phyloP scores from a whole-genome alignment of 345 rosid species.

The Acer negundo region DNA sequence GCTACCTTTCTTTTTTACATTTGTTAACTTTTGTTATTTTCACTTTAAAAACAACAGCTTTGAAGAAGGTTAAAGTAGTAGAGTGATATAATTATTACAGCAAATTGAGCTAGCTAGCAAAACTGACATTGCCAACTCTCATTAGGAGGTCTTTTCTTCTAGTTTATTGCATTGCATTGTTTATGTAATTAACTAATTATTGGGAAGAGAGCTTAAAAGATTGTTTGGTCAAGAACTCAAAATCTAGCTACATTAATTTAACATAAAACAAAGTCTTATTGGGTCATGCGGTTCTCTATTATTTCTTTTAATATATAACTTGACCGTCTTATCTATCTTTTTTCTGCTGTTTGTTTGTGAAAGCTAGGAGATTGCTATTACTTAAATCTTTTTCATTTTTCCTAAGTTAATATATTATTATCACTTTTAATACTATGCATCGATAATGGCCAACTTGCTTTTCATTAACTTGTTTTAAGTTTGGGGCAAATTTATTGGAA shows the following conservation, averaged over 20 bases:
- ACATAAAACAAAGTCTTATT: not conserved
- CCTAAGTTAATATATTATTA: not conserved
- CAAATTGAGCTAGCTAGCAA: slow-evolving; percentile 37
- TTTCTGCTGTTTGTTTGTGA: not conserved
- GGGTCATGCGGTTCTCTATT: slow-evolving; percentile 17
- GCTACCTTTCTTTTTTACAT: slow-evolving; percentile 17
- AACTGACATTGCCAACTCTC: slow-evolving; percentile 76
- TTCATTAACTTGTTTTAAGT: not conserved
- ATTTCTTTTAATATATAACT: not conserved
- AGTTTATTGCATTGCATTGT: slow-evolving; percentile 21
- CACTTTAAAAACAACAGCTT: not conserved
- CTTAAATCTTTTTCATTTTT: not conserved
- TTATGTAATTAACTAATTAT: slow-evolving; percentile 28
- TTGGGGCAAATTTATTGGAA: not conserved
- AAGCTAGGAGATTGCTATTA: not conserved
- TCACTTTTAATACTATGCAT: not conserved
- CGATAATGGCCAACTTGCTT: not conserved
- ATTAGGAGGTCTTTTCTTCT: slow-evolving; percentile 27
- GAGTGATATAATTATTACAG: slow-evolving; percentile 26
- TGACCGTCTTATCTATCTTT: too few relatives aligned
- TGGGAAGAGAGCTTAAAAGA: slow-evolving; percentile 45
- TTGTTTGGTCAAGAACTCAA: slow-evolving; percentile 53
- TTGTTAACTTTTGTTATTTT: not conserved
- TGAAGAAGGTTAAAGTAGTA: not conserved
- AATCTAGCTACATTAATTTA: slow-evolving; percentile 40